Evolutionary conservation across 2,329 filamentous ascomycete species (phyloP).

Genomic region (Botryosphaeria dothidea): DNA sequence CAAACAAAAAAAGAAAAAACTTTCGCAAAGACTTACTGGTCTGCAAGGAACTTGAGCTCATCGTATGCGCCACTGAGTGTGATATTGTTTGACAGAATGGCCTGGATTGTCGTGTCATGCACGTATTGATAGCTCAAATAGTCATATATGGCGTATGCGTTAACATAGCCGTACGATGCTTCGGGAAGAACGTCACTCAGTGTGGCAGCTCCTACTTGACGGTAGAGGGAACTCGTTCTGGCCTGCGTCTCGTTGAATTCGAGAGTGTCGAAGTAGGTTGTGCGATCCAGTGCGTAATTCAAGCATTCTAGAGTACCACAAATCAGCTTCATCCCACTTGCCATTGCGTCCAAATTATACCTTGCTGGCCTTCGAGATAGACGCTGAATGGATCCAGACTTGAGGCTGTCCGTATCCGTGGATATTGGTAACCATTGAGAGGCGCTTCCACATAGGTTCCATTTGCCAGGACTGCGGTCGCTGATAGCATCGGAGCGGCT

Average conservation of each 20-base stretch:
- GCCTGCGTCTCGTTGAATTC: slow-evolving; percentile 43
- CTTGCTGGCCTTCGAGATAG: slow-evolving; percentile 50
- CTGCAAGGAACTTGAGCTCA: slow-evolving; percentile 29
- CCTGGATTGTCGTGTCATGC: slow-evolving; percentile 51
- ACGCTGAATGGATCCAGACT: slow-evolving; percentile 52
- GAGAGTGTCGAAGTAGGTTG: slow-evolving; percentile 43
- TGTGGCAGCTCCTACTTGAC: slow-evolving; percentile 43
- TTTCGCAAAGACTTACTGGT: slow-evolving; percentile 6
- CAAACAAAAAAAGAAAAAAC: no score
- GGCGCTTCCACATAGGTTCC: slow-evolving; percentile 49
- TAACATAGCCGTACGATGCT: slow-evolving; percentile 48
- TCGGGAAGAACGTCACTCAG: slow-evolving; percentile 45
- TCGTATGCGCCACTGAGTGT: slow-evolving; percentile 23
- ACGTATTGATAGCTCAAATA: slow-evolving; percentile 56
- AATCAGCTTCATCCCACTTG: neutral
- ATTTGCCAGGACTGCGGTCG: slow-evolving; percentile 50
- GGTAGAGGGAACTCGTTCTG: slow-evolving; percentile 48
- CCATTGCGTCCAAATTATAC: slow-evolving; percentile 40
- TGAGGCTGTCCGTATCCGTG: slow-evolving; percentile 48
- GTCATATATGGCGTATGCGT: slow-evolving; percentile 58
- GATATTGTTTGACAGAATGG: slow-evolving; percentile 34
- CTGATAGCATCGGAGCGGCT: slow-evolving; percentile 24
- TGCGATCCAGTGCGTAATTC: slow-evolving; percentile 28
- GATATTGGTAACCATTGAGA: slow-evolving; percentile 60
- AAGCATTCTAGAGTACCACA: neutral